Evolutionary conservation across 2,329 filamentous ascomycete species (phyloP), one percentile per base, ranked within the genome.

Genomic region (Neoascochyta sp.): DNA sequence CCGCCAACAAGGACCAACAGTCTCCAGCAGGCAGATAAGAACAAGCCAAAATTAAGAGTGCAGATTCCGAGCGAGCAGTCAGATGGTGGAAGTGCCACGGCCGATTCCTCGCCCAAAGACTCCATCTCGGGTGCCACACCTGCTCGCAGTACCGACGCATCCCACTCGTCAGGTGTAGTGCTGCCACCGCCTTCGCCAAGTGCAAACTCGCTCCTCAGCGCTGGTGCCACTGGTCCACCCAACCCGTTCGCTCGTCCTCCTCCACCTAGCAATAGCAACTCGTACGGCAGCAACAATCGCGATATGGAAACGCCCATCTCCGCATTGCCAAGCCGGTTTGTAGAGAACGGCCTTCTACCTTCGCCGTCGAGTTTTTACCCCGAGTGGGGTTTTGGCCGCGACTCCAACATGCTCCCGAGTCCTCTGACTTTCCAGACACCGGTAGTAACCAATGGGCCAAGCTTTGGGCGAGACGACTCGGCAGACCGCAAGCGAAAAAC

Each of bases 41-140:
- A 85, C 51, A 76, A 89, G 32, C 92, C 92, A 3, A 78, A 86
- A 30, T 71, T 98, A 25, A 95, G 86, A 49, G 87, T 98, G 4
- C 88, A 95, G 56, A 98, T 98, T 51, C 92, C 92, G 0, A 90
- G 88, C 45, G 92, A 94, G 52, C 80, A 81, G 22, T 93, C 87
- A 7, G 87, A 94, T 47, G 79, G 75, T 24, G 86, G 80, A 34
- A 83, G 76, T 39, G 83, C 80, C 24, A 86, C 83, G 3, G 86
- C 74, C 25, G 85, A 85, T 32, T 85, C 84, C 3, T 74, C 61
- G 60, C 76, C 61, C 69, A 83, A 54, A 63, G 73, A 75, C 22
- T 73, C 82, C 22, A 78, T 78, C 21, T 71, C 76, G 11, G 72
- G 69, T 5, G 54, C 71, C 2, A 77, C 80, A 5, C 74, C 77